phyloP scores from a whole-genome alignment of 495 filamentous ascomycete species.

The Penicillium fimorum region DNA sequence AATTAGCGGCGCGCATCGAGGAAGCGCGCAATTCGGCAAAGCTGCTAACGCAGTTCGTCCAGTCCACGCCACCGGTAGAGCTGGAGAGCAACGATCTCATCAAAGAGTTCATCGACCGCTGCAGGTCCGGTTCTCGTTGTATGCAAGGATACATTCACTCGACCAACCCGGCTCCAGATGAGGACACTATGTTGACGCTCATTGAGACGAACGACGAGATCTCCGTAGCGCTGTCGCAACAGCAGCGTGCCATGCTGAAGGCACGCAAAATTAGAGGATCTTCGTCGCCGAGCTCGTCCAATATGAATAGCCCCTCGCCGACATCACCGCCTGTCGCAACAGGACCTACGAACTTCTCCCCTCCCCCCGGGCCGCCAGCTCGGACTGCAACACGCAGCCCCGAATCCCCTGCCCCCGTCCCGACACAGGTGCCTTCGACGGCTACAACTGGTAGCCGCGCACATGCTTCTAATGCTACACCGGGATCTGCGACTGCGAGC shows the following conservation, averaged over 20 bases:
- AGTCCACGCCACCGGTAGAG: slow-evolving; percentile 75
- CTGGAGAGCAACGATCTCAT: slow-evolving; percentile 80
- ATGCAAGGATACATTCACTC: slow-evolving; percentile 82
- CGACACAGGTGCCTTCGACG: slow-evolving; percentile 12
- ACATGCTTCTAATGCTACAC: not conserved
- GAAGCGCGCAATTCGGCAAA: slow-evolving; percentile 89
- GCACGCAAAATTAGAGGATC: slow-evolving; percentile 52
- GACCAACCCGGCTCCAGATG: slow-evolving; percentile 77
- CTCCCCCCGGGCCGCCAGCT: not conserved
- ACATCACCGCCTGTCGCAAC: slow-evolving; percentile 17
- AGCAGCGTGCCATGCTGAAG: slow-evolving; percentile 76
- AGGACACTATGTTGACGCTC: slow-evolving; percentile 85
- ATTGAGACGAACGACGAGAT: slow-evolving; percentile 95
- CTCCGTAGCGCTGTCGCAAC: slow-evolving; percentile 69
- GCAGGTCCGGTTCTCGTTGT: slow-evolving; percentile 69
- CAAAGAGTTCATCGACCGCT: slow-evolving; percentile 88
- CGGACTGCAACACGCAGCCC: slow-evolving; percentile 2
- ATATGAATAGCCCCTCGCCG: slow-evolving; percentile 22
- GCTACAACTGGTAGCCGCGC: slow-evolving; percentile 15
- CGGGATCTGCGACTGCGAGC: not conserved
- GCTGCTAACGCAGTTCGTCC: slow-evolving; percentile 83
- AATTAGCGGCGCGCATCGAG: slow-evolving; percentile 79
- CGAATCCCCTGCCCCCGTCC: slow-evolving; percentile 3
- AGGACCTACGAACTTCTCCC: slow-evolving; percentile 13
- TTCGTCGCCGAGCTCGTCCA: slow-evolving; percentile 20